Conservation (phyloP, 768 basidiomycete species). For the Nidularia sp. region DNA sequence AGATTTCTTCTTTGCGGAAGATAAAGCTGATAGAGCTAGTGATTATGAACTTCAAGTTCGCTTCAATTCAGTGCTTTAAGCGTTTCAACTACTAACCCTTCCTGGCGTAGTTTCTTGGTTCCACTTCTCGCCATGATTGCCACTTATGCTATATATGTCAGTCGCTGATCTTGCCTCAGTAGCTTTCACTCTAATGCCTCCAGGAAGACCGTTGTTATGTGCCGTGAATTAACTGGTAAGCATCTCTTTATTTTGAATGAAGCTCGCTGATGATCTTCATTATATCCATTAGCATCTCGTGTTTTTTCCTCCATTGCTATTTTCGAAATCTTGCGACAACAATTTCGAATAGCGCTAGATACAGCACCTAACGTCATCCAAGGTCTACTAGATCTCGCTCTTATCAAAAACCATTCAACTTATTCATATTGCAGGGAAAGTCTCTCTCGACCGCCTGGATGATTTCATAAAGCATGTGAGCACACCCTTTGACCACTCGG, state of each 20-base stretch:
- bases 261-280: conserved; percentile 31
- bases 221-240: not conserved
- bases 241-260: not conserved
- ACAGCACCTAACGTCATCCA: conserved; percentile 13
- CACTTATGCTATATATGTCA: not conserved
- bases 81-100: not conserved
- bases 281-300: not conserved
- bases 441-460: conserved; percentile 46
- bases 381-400: not conserved
- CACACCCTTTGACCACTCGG: not conserved
- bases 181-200: not conserved
- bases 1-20: not conserved
- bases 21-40: not conserved
- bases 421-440: conserved; percentile 30
- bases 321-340: conserved; percentile 42
- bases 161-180: not conserved
- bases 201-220: not conserved
- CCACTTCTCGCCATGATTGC: not conserved
- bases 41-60: not conserved
- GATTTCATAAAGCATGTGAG: conserved; percentile 35
- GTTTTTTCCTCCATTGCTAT: conserved; percentile 27
- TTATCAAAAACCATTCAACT: conserved; percentile 11
- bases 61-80: not conserved
- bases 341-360: conserved; percentile 24
- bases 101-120: not conserved